Base-by-base conservation (phyloP, 768 basidiomycete species). In the Artomyces pyxidatus region DNA sequence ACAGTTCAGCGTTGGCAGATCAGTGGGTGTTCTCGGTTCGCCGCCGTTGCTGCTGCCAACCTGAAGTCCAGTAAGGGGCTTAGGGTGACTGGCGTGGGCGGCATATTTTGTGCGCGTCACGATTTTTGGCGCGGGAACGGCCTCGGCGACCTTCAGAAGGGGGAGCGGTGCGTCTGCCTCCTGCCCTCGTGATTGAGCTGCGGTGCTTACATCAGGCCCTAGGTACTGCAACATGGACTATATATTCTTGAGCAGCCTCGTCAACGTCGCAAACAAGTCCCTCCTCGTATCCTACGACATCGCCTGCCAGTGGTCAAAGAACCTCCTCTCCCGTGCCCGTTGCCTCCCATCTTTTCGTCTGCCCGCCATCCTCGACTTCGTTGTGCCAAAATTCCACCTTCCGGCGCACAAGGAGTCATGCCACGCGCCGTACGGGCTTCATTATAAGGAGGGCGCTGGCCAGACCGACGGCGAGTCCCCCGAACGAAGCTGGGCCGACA, bases 381-480 rank as follows among this genome's bases (percentile, higher is more conserved):
- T 38, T 16, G 37, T 68, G 11, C 68, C 68, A 3, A 67, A 67
- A 46, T 63, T 68, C 32, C 66, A 67, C 40, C 42, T 65, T 4
- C 44, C 58, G 0, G 59, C 59, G 9, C 67, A 68, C 38, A 37
- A 26, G 7, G 42, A 45, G 9, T 12, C 21, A 16, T 65, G 65
- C 46, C 59, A 61, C 10, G 19, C 44, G 6, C 62, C 58, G 0
- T 58, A 62, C 47, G 66, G 68, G 49, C 54, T 58, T 40, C 48
- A 49, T 3, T 14, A 41, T 12, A 41, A 2, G 7, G 2, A 11
- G 11, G 61, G 63, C 16, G 58, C 59, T 11, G 68, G 59, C 0
- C 55, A 59, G 25, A 68, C 65, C 0, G 66, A 70, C 51, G 69
- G 69, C 1, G 69, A 71, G 40, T 64, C 57, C 0, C 52, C 61